Base-by-base conservation (phyloP, 257 asterid genomes). In the Plantago elongata region DNA sequence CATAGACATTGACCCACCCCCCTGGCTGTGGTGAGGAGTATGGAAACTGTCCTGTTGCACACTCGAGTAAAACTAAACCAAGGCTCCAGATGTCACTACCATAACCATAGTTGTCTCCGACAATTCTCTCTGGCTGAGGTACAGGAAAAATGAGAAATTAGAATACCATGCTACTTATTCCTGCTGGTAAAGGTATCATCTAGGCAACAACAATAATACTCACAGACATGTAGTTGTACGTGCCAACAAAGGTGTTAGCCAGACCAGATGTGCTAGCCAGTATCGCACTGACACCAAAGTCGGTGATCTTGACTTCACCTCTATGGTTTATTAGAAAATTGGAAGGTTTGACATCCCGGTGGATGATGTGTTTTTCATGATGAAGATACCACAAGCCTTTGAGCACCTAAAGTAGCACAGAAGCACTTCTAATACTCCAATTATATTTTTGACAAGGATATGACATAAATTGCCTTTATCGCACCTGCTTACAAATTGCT, bases 151-250 rank as follows among this genome's bases (percentile, higher is more conserved):
- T 9, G 12, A 52, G 58, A 34, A 52, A 34, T 22, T 34, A 34
- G 8, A 34, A 34, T 5, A 6, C 8, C 8, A 5, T 34, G 40
- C 40, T 34, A 4, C 40, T 4, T 34, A 7, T 34, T 34, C 40
- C 40, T 34, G 8, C 40, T 4, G 16, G 30, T 18, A 48, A 18
- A 52, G 30, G 58, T 22, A 9, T 13, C 57, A 16, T 16, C 7
- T 3, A 30, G 51, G 15, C 46, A 40, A 56, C 9, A 65, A 13
- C 38, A 52, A 38, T 43, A 63, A 74, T 66, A 83, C 99, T 93
- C 79, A 93, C 99, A 74, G 99, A 93, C 99, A 93, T 93, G 78
- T 93, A 93, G 85, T 87, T 89, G 79, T 89, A 93, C 4, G 99
- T 93, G 75, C 99, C 99, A 51, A 93, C 96, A 75, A 93, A 89